These are phyloP conservation scores for Termitomyces titanicus DNA, from an alignment of 768 basidiomycete genomes.

Conservation along the genomic window DNA sequence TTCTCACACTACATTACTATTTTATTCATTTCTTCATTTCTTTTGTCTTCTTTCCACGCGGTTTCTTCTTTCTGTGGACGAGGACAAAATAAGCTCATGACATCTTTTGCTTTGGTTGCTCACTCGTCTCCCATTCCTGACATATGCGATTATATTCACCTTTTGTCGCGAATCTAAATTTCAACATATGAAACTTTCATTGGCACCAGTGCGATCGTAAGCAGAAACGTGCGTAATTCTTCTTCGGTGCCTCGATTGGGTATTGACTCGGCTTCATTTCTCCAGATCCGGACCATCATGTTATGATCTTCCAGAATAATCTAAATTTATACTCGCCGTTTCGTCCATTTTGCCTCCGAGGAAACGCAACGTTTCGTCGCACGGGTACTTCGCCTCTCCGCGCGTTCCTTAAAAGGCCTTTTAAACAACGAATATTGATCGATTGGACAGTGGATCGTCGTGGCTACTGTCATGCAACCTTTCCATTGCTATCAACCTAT, in stretches of 20 bases:
- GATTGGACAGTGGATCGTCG: no score
- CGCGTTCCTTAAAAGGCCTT: no score
- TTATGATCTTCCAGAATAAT: constrained; percentile 12
- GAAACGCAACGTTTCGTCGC: no score
- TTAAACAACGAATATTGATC: no score
- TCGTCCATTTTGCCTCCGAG: no score
- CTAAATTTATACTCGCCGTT: background rate
- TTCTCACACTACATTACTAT: background rate
- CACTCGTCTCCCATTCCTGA: constrained; percentile 5
- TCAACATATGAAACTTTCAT: background rate
- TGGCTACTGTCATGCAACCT: no score
- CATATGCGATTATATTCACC: constrained; percentile 4
- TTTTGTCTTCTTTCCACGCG: background rate
- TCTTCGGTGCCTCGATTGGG: background rate
- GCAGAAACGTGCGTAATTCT: constrained; percentile 58
- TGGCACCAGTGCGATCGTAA: constrained; percentile 54
- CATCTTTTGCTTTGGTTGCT: constrained; percentile 21
- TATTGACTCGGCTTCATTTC: background rate
- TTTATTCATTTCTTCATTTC: constrained; percentile 18
- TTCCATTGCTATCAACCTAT: background rate
- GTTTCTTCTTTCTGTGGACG: constrained; percentile 8
- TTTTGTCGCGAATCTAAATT: background rate
- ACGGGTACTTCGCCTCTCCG: no score
- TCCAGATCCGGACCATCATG: constrained; percentile 27
- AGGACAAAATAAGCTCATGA: constrained; percentile 22